Percentiles rank a stretch among this genome's conserved stretches.
These are phyloP conservation scores for Fragaria vesca DNA, from an alignment of 306 rosid genomes.

Conservation along the genomic window DNA sequence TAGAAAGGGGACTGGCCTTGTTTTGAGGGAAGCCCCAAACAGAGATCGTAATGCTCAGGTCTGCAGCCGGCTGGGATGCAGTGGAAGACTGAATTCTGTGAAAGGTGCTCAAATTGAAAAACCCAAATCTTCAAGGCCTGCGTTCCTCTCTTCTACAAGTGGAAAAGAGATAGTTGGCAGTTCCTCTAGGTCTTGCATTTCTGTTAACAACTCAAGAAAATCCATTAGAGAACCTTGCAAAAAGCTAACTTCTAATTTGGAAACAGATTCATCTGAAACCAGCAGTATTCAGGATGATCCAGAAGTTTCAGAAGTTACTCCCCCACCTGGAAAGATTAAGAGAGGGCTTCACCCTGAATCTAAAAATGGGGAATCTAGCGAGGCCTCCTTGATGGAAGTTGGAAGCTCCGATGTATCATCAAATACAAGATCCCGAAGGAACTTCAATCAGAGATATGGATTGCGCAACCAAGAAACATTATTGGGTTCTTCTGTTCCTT, in stretches of 20 bases:
- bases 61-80: constrained; percentile 75
- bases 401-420: constrained; percentile 69
- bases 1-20: constrained; percentile 61
- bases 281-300: constrained; percentile 76
- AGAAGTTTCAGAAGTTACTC: constrained; percentile 42
- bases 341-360: constrained; percentile 45
- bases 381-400: constrained; percentile 45
- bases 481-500: constrained; percentile 26
- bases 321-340: constrained; percentile 50
- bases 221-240: constrained; percentile 43
- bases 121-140: constrained; percentile 57
- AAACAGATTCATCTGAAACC: constrained; percentile 77
- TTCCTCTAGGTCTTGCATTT: constrained; percentile 56
- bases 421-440: constrained; percentile 54
- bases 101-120: constrained; percentile 59
- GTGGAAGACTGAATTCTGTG: constrained; percentile 59
- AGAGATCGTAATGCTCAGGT: constrained; percentile 64
- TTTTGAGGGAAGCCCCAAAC: constrained; percentile 65
- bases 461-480: constrained; percentile 46
- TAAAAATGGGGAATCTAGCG: constrained; percentile 35
- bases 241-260: constrained; percentile 50
- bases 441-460: constrained; percentile 55
- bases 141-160: constrained; percentile 45
- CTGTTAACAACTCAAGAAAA: constrained; percentile 52
- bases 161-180: constrained; percentile 79